phyloP scores from a whole-genome alignment of 2,329 filamentous ascomycete genomes.

The Talaromyces funiculosus region DNA sequence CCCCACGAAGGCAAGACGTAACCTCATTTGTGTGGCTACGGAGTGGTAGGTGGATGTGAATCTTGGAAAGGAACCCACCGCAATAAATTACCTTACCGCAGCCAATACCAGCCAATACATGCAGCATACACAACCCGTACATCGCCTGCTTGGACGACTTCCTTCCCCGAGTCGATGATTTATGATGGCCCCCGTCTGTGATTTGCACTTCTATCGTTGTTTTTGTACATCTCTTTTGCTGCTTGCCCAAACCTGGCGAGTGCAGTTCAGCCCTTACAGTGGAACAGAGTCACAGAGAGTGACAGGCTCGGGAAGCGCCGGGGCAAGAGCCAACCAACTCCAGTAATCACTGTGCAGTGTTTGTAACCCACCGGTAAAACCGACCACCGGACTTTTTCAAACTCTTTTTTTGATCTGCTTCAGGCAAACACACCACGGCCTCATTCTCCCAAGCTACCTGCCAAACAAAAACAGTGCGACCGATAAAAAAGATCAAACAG shows the following conservation, averaged over 20 bases:
- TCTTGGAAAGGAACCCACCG: constrained; percentile 10
- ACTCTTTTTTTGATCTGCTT: background rate
- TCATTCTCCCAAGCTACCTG: background rate
- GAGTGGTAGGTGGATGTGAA: background rate
- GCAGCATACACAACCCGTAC: background rate
- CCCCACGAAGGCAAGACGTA: constrained; percentile 3
- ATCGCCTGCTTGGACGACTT: background rate
- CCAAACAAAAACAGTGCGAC: background rate
- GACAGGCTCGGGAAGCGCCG: constrained; percentile 9
- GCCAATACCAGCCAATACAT: background rate
- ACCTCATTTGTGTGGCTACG: constrained; percentile 7
- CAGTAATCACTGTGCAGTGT: background rate
- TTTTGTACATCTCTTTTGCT: background rate
- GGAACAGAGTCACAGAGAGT: background rate
- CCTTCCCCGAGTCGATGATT: background rate
- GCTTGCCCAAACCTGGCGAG: background rate
- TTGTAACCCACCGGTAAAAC: constrained; percentile 3
- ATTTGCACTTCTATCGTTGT: background rate
- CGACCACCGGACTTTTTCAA: constrained; percentile 9
- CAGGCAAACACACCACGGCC: background rate
- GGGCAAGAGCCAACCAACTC: background rate
- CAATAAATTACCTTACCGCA: background rate
- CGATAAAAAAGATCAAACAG: background rate
- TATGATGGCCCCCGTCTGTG: background rate
- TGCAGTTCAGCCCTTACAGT: background rate